Conservation (phyloP, 306 rosid species). For the Gastrolobium bilobum region DNA sequence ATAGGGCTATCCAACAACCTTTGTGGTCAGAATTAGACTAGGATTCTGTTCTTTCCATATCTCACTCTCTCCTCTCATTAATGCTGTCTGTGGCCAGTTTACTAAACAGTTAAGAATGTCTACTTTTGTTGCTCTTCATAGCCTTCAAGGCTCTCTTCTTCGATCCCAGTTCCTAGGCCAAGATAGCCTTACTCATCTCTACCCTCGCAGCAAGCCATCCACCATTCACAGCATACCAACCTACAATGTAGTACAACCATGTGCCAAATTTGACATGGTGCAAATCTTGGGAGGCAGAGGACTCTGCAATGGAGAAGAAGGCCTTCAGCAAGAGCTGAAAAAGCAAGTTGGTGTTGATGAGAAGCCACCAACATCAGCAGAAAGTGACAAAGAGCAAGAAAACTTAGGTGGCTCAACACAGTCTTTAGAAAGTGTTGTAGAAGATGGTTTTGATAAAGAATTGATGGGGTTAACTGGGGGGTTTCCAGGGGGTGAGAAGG, state of each 20-base stretch:
- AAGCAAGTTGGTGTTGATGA: constrained; percentile 56
- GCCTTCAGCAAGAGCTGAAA: constrained; percentile 69
- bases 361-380: constrained; percentile 36
- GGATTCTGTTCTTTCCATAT: constrained; percentile 18
- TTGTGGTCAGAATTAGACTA: constrained; percentile 45
- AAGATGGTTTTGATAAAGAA: constrained; percentile 88
- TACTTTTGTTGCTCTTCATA: constrained; percentile 60
- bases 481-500: constrained; percentile 95
- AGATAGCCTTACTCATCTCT: constrained; percentile 50
- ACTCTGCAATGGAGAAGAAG: constrained; percentile 83
- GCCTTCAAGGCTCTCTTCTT: constrained; percentile 58
- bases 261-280: constrained; percentile 69
- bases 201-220: constrained; percentile 50
- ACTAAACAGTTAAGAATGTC: constrained; percentile 59
- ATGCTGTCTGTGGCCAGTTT: constrained; percentile 31
- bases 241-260: constrained; percentile 34
- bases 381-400: constrained; percentile 46
- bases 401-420: constrained; percentile 27
- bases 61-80: constrained; percentile 11
- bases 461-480: constrained; percentile 93
- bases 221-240: constrained; percentile 51
- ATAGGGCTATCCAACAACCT: constrained; percentile 50
- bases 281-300: constrained; percentile 94
- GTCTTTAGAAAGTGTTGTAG: constrained; percentile 50
- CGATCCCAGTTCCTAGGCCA: constrained; percentile 73